Base-by-base conservation (phyloP, 495 filamentous ascomycete species). In the Lasiosphaeriaceae sp. region DNA sequence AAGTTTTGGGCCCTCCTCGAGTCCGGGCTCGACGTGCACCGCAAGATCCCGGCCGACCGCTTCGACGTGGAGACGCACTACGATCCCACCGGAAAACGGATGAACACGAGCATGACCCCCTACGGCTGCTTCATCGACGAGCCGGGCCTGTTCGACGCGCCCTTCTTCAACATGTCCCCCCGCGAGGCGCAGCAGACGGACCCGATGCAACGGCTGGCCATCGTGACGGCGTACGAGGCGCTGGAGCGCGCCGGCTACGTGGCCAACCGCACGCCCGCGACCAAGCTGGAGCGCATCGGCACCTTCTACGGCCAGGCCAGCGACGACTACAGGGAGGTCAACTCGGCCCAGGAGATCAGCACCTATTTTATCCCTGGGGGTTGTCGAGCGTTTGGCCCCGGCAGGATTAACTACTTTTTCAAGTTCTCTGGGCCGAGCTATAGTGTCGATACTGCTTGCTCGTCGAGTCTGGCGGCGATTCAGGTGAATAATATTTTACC, bases 141-240 rank as follows among this genome's bases (percentile, higher is more conserved):
- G 55, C 86, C 89, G 0, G 86, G 84, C n/a, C 67, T 84, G 2
- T 94, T 95, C 64, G 90, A 94, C 53, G 78, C 86, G 35, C 75
- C 80, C 2, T 90, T 91, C 71, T 92, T 92, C 83, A 90, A 89
- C 69, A 90, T 94, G 79, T 92, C 89, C 22, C 89, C 90, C 0
- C 84, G 88, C 52, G 90, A 94, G 71, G 90, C 90, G 4, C 74
- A 79, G 35, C 88, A 92, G 56, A 88, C 85, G 1, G 90, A 95
- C 68, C 90, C 90, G 2, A 84, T 86, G 66, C 89, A 91, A 64
- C 79, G 90, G 31, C 70, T 92, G 43, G 86, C 86, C 3, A 73
- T 96, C 6, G 75, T 86, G 31, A 92, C 87, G 21, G 87, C 88
- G 0, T 92, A 92, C 57, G 90, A 92, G 60, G 90, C 90, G 0